Conservation (phyloP, 2,329 filamentous ascomycete genomes). For the Botryotinia calthae region DNA sequence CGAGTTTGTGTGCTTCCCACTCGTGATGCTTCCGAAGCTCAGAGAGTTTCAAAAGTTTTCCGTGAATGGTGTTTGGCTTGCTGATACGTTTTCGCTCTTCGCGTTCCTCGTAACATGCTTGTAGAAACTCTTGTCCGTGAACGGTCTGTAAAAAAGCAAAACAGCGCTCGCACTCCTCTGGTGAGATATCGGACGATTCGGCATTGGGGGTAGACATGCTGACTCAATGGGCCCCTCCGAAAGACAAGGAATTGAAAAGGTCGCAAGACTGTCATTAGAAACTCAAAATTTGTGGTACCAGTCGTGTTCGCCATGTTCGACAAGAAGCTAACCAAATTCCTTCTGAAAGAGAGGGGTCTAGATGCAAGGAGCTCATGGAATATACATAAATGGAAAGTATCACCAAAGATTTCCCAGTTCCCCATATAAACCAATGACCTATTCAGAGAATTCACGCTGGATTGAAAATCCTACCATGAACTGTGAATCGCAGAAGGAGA, state of each 20-base stretch:
- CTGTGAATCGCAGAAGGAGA: background rate
- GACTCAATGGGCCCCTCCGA: background rate
- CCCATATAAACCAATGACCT: background rate
- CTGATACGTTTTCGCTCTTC: constrained; percentile 8
- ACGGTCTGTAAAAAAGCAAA: constrained; percentile 10
- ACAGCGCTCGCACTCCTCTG: constrained; percentile 7
- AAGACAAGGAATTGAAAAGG: background rate
- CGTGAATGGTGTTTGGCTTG: background rate
- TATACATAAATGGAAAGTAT: background rate
- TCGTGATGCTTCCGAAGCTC: background rate
- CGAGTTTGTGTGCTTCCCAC: constrained; percentile 12
- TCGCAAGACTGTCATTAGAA: background rate
- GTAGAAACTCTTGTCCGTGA: constrained; percentile 4
- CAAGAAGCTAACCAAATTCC: no score
- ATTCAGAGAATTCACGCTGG: background rate
- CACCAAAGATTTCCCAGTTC: background rate
- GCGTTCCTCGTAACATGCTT: constrained; percentile 10
- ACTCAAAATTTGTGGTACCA: background rate
- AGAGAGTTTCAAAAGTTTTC: constrained; percentile 6
- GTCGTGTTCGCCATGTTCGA: background rate
- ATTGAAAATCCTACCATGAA: background rate
- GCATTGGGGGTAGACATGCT: constrained; percentile 1
- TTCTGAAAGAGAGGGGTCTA: background rate
- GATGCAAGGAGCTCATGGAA: background rate
- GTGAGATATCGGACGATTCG: constrained; percentile 2